Base-by-base conservation (phyloP, 257 asterid species). In the Solanum corneliomulleri region DNA sequence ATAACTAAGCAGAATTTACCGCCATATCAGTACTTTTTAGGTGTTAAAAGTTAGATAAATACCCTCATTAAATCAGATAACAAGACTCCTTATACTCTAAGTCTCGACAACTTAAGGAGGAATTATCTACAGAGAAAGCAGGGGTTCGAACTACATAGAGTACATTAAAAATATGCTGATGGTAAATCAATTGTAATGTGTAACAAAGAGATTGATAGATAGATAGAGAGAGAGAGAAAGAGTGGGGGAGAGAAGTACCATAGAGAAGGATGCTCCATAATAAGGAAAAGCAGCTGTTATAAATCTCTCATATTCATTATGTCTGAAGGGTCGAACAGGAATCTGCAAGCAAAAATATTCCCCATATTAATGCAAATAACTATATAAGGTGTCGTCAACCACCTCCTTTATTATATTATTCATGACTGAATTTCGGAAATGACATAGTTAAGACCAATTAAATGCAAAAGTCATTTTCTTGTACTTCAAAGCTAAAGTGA, bases 241-340 rank as follows among this genome's bases (percentile, higher is more conserved):
- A 31, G 49, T 2, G 25, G 37, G 44, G 77, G 49, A 78, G 80
- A 69, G 31, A 33, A 39, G 37, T 93, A 96, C 99, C 97, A 92
- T 94, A 20, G 98, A 89, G 89, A 94, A 95, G 60, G 99, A 96
- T 82, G 96, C 94, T 88, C 98, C 98, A 70, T 96, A 95, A 89
- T 96, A 96, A 58, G 99, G 99, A 88, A 87, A 93, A 75, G 99
- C 98, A 82, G 98, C 92, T 68, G 96, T 90, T 86, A 96, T 91
- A 86, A 96, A 96, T 90, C 99, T 93, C 86, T 96, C 99, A 45
- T 96, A 96, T 90, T 96, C 98, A 13, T 95, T 93, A 85, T 96
- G 99, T 74, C 94, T 94, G 94, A 88, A 96, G n/a, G 99, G 99
- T 42, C 98, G 94, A 85, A 96, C 99, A 69, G 99, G 99, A 87